Evolutionary conservation across 1,139 yeast genomes (phyloP).

Genomic region (Yamadazyma dendronema): DNA sequence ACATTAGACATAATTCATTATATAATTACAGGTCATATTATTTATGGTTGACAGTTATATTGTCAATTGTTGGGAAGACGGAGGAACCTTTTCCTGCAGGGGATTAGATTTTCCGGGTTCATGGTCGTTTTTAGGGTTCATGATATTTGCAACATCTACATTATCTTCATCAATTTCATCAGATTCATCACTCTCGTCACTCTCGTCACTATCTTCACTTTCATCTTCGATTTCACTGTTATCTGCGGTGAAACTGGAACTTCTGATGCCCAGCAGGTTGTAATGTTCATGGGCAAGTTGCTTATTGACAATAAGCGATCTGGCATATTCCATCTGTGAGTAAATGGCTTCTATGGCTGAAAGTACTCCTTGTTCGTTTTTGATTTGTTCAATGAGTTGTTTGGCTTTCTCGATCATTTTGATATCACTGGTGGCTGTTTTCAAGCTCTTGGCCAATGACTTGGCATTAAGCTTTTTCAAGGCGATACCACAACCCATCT

Average conservation of each 20-base stretch:
- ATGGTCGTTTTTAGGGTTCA: no score
- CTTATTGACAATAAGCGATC: conserved; percentile 33
- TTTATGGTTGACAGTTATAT: background rate
- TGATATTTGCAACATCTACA: background rate
- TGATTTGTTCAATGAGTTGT: conserved; percentile 58
- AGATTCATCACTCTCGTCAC: background rate
- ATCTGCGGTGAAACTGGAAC: conserved; percentile 4
- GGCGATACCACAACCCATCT: conserved; percentile 81
- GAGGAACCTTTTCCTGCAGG: no score
- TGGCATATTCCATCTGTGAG: conserved; percentile 76
- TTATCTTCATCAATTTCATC: background rate
- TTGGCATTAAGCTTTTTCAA: conserved; percentile 65
- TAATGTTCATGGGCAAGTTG: conserved; percentile 15
- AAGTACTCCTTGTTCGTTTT: conserved; percentile 73
- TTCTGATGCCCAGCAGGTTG: conserved; percentile 8
- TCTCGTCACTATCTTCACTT: background rate
- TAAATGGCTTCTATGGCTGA: conserved; percentile 77
- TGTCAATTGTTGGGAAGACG: background rate
- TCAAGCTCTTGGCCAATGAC: conserved; percentile 64
- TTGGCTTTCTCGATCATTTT: conserved; percentile 67
- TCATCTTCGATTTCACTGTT: conserved; percentile 5
- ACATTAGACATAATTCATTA: background rate
- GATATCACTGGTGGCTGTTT: conserved; percentile 63
- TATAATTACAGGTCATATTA: background rate
- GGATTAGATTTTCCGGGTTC: no score